Conservation (phyloP, 768 basidiomycete species). For the Suillus fuscotomentosus region DNA sequence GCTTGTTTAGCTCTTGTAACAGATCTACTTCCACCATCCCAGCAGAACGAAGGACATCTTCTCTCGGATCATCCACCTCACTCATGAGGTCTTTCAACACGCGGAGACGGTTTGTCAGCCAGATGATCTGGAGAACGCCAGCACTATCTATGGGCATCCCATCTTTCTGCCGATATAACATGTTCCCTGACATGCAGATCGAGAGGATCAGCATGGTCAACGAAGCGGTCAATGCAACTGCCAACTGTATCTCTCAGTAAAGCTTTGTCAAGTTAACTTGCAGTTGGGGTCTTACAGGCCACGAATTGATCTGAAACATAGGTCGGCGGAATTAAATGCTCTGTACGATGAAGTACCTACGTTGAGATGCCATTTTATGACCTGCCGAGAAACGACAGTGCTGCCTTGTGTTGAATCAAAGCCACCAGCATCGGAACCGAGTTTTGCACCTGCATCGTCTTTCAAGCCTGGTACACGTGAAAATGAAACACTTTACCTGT, state of each 20-base stretch:
- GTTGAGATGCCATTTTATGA: constrained; percentile 10
- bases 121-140: constrained; percentile 14
- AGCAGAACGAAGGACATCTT: constrained; percentile 4
- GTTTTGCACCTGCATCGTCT: constrained; percentile 8
- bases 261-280: not conserved
- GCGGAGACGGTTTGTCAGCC: constrained; percentile 11
- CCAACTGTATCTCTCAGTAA: constrained; percentile 6
- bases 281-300: constrained; percentile 8
- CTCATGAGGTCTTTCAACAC: constrained; percentile 2
- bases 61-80: not conserved
- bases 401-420: constrained; percentile 4
- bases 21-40: constrained; percentile 12
- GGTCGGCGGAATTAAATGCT: not conserved
- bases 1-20: not conserved
- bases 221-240: constrained; percentile 8
- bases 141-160: not conserved
- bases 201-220: not conserved
- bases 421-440: constrained; percentile 8
- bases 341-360: constrained; percentile 6
- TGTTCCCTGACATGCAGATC: not conserved
- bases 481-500: constrained; percentile 2
- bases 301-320: constrained; percentile 10
- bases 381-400: constrained; percentile 1
- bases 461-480: not conserved
- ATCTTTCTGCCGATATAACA: not conserved